A percentile compares a stretch with the other conserved stretches of the same genome.
Evolutionary conservation across 495 filamentous ascomycete genomes (phyloP).

Genomic region (Hyaloscypha variabilis): DNA sequence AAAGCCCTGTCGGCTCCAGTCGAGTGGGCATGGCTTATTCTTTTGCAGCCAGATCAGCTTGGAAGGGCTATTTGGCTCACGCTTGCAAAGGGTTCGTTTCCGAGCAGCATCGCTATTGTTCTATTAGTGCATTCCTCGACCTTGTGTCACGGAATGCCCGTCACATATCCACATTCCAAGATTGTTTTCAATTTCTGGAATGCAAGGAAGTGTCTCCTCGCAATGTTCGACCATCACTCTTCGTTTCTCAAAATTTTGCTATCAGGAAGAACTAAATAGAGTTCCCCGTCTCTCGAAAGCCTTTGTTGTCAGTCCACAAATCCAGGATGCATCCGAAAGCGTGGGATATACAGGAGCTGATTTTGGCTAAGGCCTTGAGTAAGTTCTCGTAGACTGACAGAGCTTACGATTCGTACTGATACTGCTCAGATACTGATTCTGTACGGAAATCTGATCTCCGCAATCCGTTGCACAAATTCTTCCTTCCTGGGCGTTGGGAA

Average conservation of each 20-base stretch:
- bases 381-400: too few relatives aligned
- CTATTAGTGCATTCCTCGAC: not conserved
- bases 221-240: not conserved
- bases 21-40: too few relatives aligned
- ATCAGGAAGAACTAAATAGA: not conserved
- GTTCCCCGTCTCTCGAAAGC: not conserved
- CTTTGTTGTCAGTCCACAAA: not conserved
- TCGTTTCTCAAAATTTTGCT: not conserved
- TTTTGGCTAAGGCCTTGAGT: conserved; percentile 14
- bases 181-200: not conserved
- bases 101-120: too few relatives aligned
- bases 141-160: not conserved
- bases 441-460: conserved; percentile 5
- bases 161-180: not conserved
- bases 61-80: too few relatives aligned
- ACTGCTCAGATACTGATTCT: not conserved
- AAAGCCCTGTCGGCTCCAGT: too few relatives aligned
- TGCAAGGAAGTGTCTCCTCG: not conserved
- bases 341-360: conserved; percentile 17
- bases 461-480: conserved; percentile 12
- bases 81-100: too few relatives aligned
- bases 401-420: conserved; percentile 5
- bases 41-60: too few relatives aligned
- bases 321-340: conserved; percentile 6
- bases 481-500: conserved; percentile 16